Evolutionary conservation across 495 filamentous ascomycete genomes (phyloP), one percentile per base, ranked within the genome.

Genomic region (Neurospora africana): DNA sequence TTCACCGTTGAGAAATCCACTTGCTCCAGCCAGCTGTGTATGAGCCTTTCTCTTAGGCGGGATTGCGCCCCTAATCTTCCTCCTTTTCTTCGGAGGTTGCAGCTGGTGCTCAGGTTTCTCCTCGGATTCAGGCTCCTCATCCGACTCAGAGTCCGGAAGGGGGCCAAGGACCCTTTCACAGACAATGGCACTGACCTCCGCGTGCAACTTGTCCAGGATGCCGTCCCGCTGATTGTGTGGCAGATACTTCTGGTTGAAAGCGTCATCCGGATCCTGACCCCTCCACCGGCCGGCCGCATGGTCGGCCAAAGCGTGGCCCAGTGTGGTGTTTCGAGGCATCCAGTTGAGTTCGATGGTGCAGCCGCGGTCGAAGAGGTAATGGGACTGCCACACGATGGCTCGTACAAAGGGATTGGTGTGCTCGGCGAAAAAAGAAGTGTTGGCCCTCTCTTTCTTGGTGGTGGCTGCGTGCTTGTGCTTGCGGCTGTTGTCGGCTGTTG

Each of bases 401-500:
- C 2, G 23, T 17, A 61, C 53, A 30, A 61, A 61, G 0, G 53
- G 53, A 7, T 61, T 53, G 5, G 44, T 53, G 4, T 23, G 21
- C 2, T 33, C 5, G 0, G 0, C 13, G 13, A 30, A 61, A 10
- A 53, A 53, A 6, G 44, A 11, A 11, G 9, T 11, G 36, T 37
- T 10, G 10, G 9, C 36, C 9, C 1, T 2, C 2, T 53, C 9
- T 53, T 10, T n/a, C 41, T 9, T 9, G 36, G 36, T 37, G 36
- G 8, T 10, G 30, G 30, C 7, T 19, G 43, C 5, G 23, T 5
- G 13, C 23, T 30, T 61, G 53, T 13, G 11, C 5, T 61, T 61
- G 47, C 0, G 10, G 47, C n/a, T 30, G 47, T 58, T 4, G 47
- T 0, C 23, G 6, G 10, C 0, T 0, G 21, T 23, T 23, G 44